Evolutionary conservation across 2,329 filamentous ascomycete species (phyloP), one percentile per base, ranked within the genome.

Genomic region (Colletotrichum higginsianum): DNA sequence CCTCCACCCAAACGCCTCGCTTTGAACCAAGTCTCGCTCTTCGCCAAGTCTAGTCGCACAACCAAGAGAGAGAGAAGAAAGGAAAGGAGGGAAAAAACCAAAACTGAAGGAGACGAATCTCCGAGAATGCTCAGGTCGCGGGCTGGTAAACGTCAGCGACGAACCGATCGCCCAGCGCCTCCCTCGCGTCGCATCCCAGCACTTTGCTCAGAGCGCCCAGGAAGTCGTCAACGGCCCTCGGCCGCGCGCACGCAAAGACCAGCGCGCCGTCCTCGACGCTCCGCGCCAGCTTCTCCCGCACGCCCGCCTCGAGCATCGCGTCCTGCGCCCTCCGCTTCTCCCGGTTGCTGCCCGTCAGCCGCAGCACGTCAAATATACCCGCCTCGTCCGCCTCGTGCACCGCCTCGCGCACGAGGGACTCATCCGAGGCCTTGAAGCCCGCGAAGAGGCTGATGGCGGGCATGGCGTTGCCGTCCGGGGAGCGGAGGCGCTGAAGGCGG

Each of bases 181-280:
- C 71, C 21, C 67, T 71, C 1, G 71, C 71, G 58, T 71, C 71
- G 18, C 46, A 55, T 6, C 71, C 71, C 62, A 73, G 46, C 4
- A 71, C 61, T n/a, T 71, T 40, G 61, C 71, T 71, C 38, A 73
- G 47, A 12, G 71, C 71, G 1, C 8, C 18, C 47, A 73, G n/a
- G 35, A 73, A 71, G 42, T 70, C 66, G 6, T 73, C 70, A 16
- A 73, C 70, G 3, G 70, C 70, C 57, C 35, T 50, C 23, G 70
- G 70, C n/a, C 70, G 44, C 44, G 70, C 70, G 42, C 70, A 73
- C 4, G 70, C 70, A 58, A 73, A 73, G 26, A 73, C 70, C 18
- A 73, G 42, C 6, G 70, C 70, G n/a, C 70, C 61, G 4, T 57
- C 23, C 26, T 61, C 61, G 13, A 73, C 42, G n/a, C 30, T 71